phyloP scores from a whole-genome alignment of 192 early-diverging fungal genomes.

The Geranomyces michiganensis region DNA sequence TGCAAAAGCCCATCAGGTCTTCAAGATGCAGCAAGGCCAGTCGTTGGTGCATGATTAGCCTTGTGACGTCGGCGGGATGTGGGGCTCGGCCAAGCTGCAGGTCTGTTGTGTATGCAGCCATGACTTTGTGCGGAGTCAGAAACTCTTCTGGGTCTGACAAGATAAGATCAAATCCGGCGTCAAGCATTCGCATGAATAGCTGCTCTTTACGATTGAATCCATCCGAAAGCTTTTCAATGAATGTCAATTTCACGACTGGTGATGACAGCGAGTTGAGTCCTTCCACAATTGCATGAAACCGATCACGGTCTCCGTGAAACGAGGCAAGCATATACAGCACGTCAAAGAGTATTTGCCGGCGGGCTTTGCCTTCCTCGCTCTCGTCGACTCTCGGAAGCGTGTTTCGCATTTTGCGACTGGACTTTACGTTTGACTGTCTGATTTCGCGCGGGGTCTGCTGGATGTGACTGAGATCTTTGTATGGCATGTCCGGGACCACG shows the following conservation, averaged over 20 bases:
- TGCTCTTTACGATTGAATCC: slow-evolving; percentile 17
- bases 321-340: slow-evolving; percentile 23
- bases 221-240: slow-evolving; percentile 16
- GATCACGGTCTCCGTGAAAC: slow-evolving; percentile 23
- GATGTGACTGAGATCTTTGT: not conserved
- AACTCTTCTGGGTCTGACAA: slow-evolving; percentile 29
- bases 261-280: slow-evolving; percentile 18
- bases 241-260: slow-evolving; percentile 7
- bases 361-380: slow-evolving; percentile 19
- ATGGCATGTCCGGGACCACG: not conserved
- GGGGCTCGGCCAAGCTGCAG: slow-evolving; percentile 34
- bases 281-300: slow-evolving; percentile 31
- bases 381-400: slow-evolving; percentile 21
- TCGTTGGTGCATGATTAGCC: slow-evolving; percentile 24
- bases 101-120: slow-evolving; percentile 12
- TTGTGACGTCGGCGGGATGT: slow-evolving; percentile 17
- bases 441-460: not conserved
- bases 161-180: slow-evolving; percentile 44
- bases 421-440: not conserved
- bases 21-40: slow-evolving; percentile 21
- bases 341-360: slow-evolving; percentile 31
- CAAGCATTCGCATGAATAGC: slow-evolving; percentile 33
- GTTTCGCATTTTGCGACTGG: not conserved
- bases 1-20: slow-evolving; percentile 35
- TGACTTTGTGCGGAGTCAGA: slow-evolving; percentile 4